These are phyloP conservation scores for Cladosporium sp. DNA, from an alignment of 2,329 filamentous ascomycete species.

Conservation along the genomic window DNA sequence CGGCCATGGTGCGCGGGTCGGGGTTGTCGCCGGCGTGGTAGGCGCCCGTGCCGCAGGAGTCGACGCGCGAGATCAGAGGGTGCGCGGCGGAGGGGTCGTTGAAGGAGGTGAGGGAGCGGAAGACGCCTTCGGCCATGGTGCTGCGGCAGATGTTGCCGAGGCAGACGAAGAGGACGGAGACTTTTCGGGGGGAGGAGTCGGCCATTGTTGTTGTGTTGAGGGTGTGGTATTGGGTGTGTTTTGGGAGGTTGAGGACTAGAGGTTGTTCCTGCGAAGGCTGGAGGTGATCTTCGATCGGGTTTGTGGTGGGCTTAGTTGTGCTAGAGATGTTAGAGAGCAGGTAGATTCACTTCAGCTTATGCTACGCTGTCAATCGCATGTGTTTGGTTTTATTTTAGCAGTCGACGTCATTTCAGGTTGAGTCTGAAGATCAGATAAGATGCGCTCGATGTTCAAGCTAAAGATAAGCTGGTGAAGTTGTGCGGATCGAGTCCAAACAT, in stretches of 20 bases:
- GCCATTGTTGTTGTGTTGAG: constrained; percentile 19
- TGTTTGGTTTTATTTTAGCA: background rate
- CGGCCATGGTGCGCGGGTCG: constrained; percentile 81
- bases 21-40: constrained; percentile 80
- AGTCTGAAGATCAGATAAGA: background rate
- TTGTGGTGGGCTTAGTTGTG: background rate
- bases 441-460: background rate
- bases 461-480: background rate
- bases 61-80: constrained; percentile 66
- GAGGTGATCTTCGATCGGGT: background rate
- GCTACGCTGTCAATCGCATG: background rate
- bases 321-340: background rate
- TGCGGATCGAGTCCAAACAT: background rate
- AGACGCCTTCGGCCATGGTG: constrained; percentile 95
- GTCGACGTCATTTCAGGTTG: background rate
- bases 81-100: constrained; percentile 39
- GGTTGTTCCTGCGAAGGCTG: background rate
- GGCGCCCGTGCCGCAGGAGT: constrained; percentile 86
- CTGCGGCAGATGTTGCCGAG: constrained; percentile 93
- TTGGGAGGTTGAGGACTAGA: background rate
- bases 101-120: constrained; percentile 65
- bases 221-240: background rate
- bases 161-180: constrained; percentile 91
- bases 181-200: constrained; percentile 31
- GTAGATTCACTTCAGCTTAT: background rate